Evolutionary conservation across 495 filamentous ascomycete genomes (phyloP).

Genomic region (Aspergillus asperescens): DNA sequence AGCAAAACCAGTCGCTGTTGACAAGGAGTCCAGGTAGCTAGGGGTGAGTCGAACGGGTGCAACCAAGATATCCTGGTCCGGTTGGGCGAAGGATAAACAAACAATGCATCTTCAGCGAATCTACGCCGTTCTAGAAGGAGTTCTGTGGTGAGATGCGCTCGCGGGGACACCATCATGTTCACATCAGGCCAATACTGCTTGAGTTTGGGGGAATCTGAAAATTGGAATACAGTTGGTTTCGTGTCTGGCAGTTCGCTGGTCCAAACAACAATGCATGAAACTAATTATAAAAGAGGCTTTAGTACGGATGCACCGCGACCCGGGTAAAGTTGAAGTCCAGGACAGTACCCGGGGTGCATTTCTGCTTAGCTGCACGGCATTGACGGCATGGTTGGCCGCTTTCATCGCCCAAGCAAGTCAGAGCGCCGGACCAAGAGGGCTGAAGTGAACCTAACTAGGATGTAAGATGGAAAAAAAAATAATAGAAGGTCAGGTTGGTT

Average conservation of each 20-base stretch:
- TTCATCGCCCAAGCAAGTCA: too few species aligned
- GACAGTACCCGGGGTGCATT: background rate
- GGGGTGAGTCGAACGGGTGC: background rate
- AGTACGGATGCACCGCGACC: too few species aligned
- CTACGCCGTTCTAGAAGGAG: conserved; percentile 19
- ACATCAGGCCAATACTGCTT: conserved; percentile 27
- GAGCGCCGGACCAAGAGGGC: too few species aligned
- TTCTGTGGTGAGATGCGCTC: background rate
- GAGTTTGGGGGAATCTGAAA: conserved; percentile 22
- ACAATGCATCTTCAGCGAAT: conserved; percentile 21
- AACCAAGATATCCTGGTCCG: background rate
- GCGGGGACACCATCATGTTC: conserved; percentile 23
- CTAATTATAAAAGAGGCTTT: conserved; percentile 16
- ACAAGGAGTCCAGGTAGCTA: background rate
- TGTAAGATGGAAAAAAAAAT: too few species aligned
- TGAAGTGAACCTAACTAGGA: too few species aligned
- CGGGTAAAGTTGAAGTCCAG: conserved; percentile 19
- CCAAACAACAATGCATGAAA: conserved; percentile 29
- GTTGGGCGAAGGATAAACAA: conserved; percentile 18
- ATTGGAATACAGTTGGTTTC: conserved; percentile 22
- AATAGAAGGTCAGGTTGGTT: too few species aligned
- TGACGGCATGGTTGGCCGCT: conserved; percentile 7
- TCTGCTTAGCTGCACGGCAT: conserved; percentile 5
- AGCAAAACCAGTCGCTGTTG: background rate
- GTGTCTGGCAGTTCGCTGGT: conserved; percentile 20